A percentile compares a stretch with the other conserved stretches of the same genome.
These are phyloP conservation scores for Lachancea fermentati DNA, from an alignment of 805 yeast genomes.

Conservation along the genomic window DNA sequence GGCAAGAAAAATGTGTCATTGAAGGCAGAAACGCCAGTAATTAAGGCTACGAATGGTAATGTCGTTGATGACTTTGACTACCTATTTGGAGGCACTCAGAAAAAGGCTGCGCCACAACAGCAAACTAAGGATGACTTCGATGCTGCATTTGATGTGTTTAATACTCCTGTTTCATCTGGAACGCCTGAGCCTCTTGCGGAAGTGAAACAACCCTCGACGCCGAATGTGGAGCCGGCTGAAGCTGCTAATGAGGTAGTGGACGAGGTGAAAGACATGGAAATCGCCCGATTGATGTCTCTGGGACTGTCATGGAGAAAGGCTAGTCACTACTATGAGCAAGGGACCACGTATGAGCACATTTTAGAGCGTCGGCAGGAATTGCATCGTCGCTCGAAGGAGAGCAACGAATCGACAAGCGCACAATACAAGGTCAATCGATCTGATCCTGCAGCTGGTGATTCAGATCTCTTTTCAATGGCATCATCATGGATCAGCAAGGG, in stretches of 20 bases:
- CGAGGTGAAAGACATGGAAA: slow-evolving; percentile 32
- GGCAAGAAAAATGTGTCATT: too few relatives aligned
- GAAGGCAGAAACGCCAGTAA: background rate
- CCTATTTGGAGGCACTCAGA: too few relatives aligned
- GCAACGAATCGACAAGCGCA: background rate
- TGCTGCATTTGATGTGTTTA: slow-evolving; percentile 20
- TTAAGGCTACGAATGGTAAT: background rate
- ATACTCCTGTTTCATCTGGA: slow-evolving; percentile 1
- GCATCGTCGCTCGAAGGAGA: background rate
- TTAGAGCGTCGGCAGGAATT: slow-evolving; percentile 2
- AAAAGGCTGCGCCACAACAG: too few relatives aligned
- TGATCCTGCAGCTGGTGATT: too few relatives aligned
- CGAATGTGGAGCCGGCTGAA: background rate
- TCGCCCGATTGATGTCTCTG: slow-evolving; percentile 31
- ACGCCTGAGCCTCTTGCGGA: background rate
- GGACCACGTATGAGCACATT: slow-evolving; percentile 23
- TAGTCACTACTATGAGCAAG: slow-evolving; percentile 18
- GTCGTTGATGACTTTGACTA: slow-evolving; percentile 1
- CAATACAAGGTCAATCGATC: background rate
- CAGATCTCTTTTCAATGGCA: slow-evolving; percentile 24
- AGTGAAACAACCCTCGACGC: background rate
- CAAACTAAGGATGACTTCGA: slow-evolving; percentile 17
- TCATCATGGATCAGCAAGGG: slow-evolving; percentile 29
- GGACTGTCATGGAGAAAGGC: slow-evolving; percentile 24
- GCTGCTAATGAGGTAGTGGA: slow-evolving; percentile 19